Conservation (phyloP, 805 yeast genomes). For the Wickerhamiella galacta region DNA sequence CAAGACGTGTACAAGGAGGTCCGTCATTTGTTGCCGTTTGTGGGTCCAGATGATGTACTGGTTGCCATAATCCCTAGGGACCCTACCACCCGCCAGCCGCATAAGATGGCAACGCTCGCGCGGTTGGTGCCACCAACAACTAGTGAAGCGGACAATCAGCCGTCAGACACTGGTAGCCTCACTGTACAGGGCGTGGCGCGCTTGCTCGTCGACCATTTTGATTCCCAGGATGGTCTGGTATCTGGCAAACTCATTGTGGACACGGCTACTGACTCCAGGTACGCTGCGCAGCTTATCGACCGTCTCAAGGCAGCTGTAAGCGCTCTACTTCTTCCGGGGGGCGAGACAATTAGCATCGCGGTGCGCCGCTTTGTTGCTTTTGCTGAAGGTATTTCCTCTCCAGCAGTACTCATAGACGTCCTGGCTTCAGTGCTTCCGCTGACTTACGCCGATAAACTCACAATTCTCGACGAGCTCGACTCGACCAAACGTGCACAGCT, state of each 20-base stretch:
- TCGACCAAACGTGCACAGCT: slow-evolving; percentile 14
- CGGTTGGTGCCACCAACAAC: slow-evolving; percentile 5
- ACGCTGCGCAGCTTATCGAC: slow-evolving; percentile 5
- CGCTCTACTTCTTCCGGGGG: slow-evolving; percentile 7
- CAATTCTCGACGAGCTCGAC: slow-evolving; percentile 16
- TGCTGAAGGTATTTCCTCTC: slow-evolving; percentile 12
- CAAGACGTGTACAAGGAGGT: neutral
- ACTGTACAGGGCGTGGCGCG: slow-evolving; percentile 11
- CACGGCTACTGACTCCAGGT: neutral
- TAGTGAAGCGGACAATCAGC: neutral
- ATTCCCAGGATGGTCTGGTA: slow-evolving; percentile 1
- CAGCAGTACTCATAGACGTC: slow-evolving; percentile 22
- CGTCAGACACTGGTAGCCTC: neutral
- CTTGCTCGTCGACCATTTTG: slow-evolving; percentile 1
- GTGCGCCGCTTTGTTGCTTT: slow-evolving; percentile 11
- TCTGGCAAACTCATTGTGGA: slow-evolving; percentile 4
- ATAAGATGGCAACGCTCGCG: slow-evolving; percentile 14
- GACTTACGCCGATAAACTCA: slow-evolving; percentile 17
- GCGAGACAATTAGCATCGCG: slow-evolving; percentile 5
- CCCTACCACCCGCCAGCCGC: slow-evolving; percentile 1
- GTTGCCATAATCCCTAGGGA: slow-evolving; percentile 6
- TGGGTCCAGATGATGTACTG: slow-evolving; percentile 3
- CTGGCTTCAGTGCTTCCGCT: slow-evolving; percentile 23
- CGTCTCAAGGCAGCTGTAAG: slow-evolving; percentile 8
- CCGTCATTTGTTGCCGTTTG: neutral